A percentile compares a stretch with the other conserved stretches of the same genome.
Conservation (phyloP, 2,329 filamentous ascomycete genomes). For the Phymatotrichopsis omnivora region DNA sequence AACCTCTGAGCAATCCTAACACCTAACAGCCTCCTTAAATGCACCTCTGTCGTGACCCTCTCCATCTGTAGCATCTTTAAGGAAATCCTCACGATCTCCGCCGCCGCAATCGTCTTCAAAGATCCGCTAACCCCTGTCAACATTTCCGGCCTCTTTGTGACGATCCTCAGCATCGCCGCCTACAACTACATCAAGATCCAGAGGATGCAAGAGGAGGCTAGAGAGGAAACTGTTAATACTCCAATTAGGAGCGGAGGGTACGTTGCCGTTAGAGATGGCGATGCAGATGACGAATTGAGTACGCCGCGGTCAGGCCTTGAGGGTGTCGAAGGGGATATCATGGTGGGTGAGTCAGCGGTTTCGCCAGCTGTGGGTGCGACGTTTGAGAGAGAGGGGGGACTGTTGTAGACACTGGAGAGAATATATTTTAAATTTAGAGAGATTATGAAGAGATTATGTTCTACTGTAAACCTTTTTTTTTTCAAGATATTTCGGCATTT, state of each 20-base stretch:
- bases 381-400: background rate
- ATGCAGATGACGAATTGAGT: constrained; percentile 14
- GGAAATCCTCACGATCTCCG: constrained; percentile 90
- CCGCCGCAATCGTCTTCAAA: constrained; percentile 77
- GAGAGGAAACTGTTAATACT: constrained; percentile 8
- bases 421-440: constrained; percentile 14
- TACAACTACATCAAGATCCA: constrained; percentile 95
- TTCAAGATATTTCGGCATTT: background rate
- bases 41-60: constrained; percentile 89
- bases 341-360: constrained; percentile 1
- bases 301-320: constrained; percentile 12
- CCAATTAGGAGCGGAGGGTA: constrained; percentile 10
- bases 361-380: background rate
- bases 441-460: background rate
- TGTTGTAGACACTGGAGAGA: constrained; percentile 3
- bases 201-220: constrained; percentile 73
- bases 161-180: constrained; percentile 70
- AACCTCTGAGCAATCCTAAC: no score
- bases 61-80: constrained; percentile 98
- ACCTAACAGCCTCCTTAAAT: constrained; percentile 57
- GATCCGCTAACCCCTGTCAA: constrained; percentile 83
- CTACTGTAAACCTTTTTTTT: background rate
- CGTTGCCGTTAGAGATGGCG: constrained; percentile 8
- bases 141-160: constrained; percentile 74
- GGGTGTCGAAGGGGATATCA: background rate